Base-by-base conservation (phyloP, 768 basidiomycete genomes). In the Xerocomellus amylosporus region DNA sequence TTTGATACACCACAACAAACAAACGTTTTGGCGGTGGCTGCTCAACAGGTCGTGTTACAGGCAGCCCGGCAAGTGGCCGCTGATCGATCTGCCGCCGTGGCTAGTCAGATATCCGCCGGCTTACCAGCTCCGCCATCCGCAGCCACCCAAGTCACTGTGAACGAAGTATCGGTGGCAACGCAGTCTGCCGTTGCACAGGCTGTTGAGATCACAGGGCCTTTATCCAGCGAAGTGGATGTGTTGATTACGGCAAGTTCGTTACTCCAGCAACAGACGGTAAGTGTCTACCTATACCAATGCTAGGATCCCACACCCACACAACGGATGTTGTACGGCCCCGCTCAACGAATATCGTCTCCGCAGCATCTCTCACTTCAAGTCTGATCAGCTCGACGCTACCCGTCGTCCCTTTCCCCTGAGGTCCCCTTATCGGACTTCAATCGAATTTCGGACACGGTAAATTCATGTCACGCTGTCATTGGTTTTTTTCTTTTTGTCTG, bases 131-230 rank as follows among this genome's bases (percentile, higher is more conserved):
- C 64, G 2, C 68, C 67, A 7, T 47, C 64, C 20, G 63, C 66
- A n/a, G 55, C 73, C 24, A 63, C 68, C 6, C 76, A 77, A 53
- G 78, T 83, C 24, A 81, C 80, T 5, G 80, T 82, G 44, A 79
- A 79, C 53, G 81, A 83, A 52, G 80, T 81, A 20, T 82, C 81
- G 6, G 79, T 78, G 34, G 80, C 80, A 45, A 81, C 90, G 24
- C 85, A 90, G 64, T 80, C 86, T 15, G 90, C 89, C 19, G 89
- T 93, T 55, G 91, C 89, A 33, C 82, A 86, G 65, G 90, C 90
- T 37, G 89, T 93, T 37, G 87, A 86, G 64, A 82, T 85, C 66
- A 83, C 84, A 38, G 87, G 88, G 30, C 81, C 84, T 15, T 70
- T 79, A 39, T 87, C 87, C 34, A 88, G 84, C 50, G 90, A 90